Evolutionary conservation across 2,329 filamentous ascomycete genomes (phyloP), one percentile per base, ranked within the genome.

Genomic region (Exophiala lecanii-corni): DNA sequence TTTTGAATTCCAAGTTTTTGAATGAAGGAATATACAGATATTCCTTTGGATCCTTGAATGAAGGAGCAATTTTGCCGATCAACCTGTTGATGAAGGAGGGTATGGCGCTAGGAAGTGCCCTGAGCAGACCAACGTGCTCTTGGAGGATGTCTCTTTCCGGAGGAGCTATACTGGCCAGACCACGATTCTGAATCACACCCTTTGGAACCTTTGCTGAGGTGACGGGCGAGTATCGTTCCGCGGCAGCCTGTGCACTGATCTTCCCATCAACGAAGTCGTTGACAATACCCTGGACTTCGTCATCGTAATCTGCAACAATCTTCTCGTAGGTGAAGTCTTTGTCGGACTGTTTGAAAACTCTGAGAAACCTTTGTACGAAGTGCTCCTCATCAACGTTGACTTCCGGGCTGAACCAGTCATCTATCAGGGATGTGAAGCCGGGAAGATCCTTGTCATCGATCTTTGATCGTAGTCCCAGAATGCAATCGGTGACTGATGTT

Each of bases 211-310:
- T 45, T 6, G 33, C 21, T 2, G 43, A 28, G 1, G 36, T 38
- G 26, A 38, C 45, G 2, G 39, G 49, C 12, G 18, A 38, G 25
- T 51, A 51, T 31, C 36, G 36, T 18, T 46, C 26, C 10, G 45
- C 45, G 6, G 49, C 49, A 32, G 47, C 45, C 7, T 43, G 16
- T n/a, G 49, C 49, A n/a, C 49, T 35, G 43, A 51, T 43, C 21
- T 41, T 48, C 23, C 45, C 45, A 31, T 51, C 49, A 19, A 49
- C 45, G 28, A 51, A 51, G 17, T 51, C 45, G 30, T 51, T 51
- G 45, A 51, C 45, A 33, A 51, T 44, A 13, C 17, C 23, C 21
- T 49, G 45, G 12, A 49, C 15, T 5, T 46, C 45, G n/a, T 41
- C 42, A 21, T 51, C 49, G 26, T 51, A 51, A 19, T 46, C 49